Evolutionary conservation across 441 rosid genomes (phyloP).

Genomic region (Corymbia citriodora): DNA sequence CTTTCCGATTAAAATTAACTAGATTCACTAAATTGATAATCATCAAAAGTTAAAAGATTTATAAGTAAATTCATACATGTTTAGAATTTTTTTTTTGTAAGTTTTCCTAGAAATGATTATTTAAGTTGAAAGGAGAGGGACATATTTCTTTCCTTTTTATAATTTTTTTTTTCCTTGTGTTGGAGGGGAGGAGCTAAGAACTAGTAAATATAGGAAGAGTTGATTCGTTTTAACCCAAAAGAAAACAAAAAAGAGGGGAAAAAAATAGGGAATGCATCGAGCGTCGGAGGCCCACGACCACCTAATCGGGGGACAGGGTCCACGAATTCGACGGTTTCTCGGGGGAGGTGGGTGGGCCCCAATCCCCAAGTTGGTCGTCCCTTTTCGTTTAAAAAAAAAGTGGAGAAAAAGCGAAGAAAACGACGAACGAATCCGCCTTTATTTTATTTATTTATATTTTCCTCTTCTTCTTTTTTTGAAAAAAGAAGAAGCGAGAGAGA

Average conservation of each 20-base stretch:
- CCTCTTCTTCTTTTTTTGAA: not conserved
- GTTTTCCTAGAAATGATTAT: too few species aligned
- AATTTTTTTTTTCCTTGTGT: not conserved
- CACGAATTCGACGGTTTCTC: not conserved
- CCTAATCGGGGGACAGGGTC: not conserved
- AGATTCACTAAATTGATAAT: too few species aligned
- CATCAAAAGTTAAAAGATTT: too few species aligned
- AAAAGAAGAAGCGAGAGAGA: not conserved
- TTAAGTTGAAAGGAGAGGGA: not conserved
- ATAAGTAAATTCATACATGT: too few species aligned
- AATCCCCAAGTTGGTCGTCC: not conserved
- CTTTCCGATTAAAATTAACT: too few species aligned
- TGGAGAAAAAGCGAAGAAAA: not conserved
- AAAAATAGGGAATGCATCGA: not conserved
- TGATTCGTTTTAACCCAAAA: not conserved
- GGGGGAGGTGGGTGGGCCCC: not conserved
- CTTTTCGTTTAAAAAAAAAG: not conserved
- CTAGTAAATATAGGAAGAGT: not conserved
- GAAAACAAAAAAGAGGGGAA: accelerated
- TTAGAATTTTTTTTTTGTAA: too few species aligned
- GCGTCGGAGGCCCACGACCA: not conserved
- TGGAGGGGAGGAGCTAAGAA: not conserved
- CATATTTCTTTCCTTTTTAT: not conserved
- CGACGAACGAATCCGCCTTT: not conserved
- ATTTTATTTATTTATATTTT: not conserved